Conservation (phyloP, 1,284 basidiomycete genomes). For the Fistulina hepatica region DNA sequence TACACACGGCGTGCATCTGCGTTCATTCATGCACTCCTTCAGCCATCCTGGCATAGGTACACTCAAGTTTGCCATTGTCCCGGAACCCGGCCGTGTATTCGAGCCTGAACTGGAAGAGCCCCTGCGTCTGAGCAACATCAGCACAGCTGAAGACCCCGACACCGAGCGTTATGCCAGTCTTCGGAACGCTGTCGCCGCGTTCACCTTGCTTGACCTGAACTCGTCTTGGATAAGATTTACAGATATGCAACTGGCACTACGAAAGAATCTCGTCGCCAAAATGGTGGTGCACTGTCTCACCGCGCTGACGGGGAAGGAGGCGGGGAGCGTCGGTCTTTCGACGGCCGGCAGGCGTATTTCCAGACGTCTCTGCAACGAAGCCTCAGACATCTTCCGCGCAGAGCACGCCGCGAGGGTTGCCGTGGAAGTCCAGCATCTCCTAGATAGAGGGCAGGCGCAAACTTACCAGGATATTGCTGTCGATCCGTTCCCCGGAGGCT, state of each 20-base stretch:
- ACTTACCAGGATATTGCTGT: constrained; percentile 22
- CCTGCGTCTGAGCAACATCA: constrained; percentile 46
- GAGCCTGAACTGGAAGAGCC: constrained; percentile 39
- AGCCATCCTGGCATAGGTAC: constrained; percentile 70
- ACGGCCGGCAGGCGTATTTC: constrained; percentile 34
- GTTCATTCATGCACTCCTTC: constrained; percentile 40
- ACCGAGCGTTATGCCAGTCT: constrained; percentile 45
- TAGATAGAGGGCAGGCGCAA: constrained; percentile 22
- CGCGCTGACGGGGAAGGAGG: constrained; percentile 70
- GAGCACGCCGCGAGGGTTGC: constrained; percentile 26
- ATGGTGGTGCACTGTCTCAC: constrained; percentile 84
- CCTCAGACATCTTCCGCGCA: constrained; percentile 43
- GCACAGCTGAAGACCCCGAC: constrained; percentile 29
- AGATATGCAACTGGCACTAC: constrained; percentile 60
- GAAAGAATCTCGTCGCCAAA: constrained; percentile 81
- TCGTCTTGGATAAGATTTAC: constrained; percentile 62
- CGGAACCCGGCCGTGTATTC: constrained; percentile 54
- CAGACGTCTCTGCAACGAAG: constrained; percentile 45
- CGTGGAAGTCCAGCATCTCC: constrained; percentile 32
- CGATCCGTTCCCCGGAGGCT: constrained; percentile 31
- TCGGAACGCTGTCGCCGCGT: constrained; percentile 56
- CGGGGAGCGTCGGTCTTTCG: constrained; percentile 58
- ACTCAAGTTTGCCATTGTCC: constrained; percentile 71
- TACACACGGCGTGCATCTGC: constrained; percentile 62
- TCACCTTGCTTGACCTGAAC: constrained; percentile 51